phyloP scores from a whole-genome alignment of 139 green algal species.

The Closterium sp. region DNA sequence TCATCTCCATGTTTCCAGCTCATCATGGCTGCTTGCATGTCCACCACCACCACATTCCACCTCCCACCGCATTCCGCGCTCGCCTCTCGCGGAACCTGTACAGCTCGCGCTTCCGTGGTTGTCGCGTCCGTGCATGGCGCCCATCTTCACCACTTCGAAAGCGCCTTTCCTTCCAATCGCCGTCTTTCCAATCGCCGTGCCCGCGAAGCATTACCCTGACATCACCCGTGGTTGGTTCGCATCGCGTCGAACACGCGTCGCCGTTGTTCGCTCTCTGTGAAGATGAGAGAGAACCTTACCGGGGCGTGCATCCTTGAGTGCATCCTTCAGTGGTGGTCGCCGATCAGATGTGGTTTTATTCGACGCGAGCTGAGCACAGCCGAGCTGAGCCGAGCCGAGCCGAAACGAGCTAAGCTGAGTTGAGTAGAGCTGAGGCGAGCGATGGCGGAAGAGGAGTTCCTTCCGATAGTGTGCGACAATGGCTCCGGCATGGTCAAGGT shows the following conservation, averaged over 20 bases:
- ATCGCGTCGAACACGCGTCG: neutral
- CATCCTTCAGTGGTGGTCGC: neutral
- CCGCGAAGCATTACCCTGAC: neutral
- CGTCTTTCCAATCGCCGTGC: neutral
- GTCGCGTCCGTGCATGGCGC: neutral
- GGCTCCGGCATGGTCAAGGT: slow-evolving; percentile 96
- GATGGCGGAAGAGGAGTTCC: slow-evolving; percentile 83
- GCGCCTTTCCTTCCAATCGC: neutral
- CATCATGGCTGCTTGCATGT: neutral
- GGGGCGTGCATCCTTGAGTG: too few species aligned
- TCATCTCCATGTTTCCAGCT: neutral
- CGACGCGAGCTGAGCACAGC: neutral
- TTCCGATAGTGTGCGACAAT: slow-evolving; percentile 97
- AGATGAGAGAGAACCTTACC: neutral
- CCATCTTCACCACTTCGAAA: neutral
- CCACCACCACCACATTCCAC: neutral
- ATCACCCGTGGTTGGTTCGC: neutral
- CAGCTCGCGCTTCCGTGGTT: too few species aligned
- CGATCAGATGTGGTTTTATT: too few species aligned
- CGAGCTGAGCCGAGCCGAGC: neutral
- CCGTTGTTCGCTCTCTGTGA: neutral
- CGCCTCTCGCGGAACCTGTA: too few species aligned
- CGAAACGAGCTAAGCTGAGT: neutral
- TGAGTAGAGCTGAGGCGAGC: neutral
- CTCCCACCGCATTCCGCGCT: neutral